These are phyloP conservation scores for Penicillium sp. DNA, from an alignment of 2,329 filamentous ascomycete species.

Conservation along the genomic window DNA sequence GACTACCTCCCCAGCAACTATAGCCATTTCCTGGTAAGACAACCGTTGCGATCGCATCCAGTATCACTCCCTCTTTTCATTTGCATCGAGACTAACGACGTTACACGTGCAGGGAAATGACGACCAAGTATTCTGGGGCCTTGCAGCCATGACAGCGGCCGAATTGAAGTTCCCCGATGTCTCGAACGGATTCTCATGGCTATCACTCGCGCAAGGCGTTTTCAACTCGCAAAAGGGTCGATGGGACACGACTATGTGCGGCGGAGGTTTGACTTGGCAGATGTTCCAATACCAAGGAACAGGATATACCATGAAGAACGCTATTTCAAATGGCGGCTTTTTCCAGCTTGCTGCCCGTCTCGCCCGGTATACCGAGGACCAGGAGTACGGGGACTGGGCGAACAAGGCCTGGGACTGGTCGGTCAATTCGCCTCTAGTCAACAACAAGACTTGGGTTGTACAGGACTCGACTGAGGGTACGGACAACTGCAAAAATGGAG, in stretches of 20 bases:
- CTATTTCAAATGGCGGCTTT: constrained; percentile 79
- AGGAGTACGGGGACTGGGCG: constrained; percentile 68
- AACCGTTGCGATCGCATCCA: no score
- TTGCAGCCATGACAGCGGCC: constrained; percentile 70
- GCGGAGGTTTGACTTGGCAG: constrained; percentile 80
- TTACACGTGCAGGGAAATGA: constrained; percentile 63
- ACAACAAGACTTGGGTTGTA: constrained; percentile 64
- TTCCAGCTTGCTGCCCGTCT: constrained; percentile 81
- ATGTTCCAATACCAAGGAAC: constrained; percentile 80
- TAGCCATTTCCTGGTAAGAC: constrained; percentile 37
- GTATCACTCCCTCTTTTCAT: neutral
- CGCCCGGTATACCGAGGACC: constrained; percentile 68
- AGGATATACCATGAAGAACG: constrained; percentile 83
- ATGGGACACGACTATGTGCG: constrained; percentile 72
- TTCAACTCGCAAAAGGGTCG: constrained; percentile 73
- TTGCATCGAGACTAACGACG: neutral
- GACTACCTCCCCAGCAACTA: constrained; percentile 49
- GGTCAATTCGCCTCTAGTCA: constrained; percentile 61
- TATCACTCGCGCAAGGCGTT: constrained; percentile 70
- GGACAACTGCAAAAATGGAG: constrained; percentile 63
- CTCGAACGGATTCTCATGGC: constrained; percentile 48
- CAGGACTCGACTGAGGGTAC: constrained; percentile 68
- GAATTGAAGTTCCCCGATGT: constrained; percentile 69
- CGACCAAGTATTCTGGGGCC: constrained; percentile 74
- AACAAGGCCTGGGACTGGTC: constrained; percentile 69